Evolutionary conservation across 257 asterid genomes (phyloP).

Genomic region (Nicotiana sylvestris): DNA sequence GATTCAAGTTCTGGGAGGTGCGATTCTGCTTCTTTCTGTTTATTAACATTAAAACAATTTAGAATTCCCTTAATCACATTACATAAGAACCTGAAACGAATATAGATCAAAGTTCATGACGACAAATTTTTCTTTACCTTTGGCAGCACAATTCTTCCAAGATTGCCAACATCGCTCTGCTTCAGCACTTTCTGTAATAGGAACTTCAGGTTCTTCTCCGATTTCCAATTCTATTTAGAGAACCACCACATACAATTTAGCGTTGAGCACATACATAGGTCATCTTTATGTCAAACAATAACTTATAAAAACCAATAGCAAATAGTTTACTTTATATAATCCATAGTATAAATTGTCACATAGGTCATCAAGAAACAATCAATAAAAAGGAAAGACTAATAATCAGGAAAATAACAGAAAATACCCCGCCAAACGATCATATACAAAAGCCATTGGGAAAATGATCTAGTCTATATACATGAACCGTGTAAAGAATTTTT

Average conservation of each 20-base stretch:
- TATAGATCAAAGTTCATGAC: neutral
- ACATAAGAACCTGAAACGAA: neutral
- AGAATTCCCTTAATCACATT: neutral
- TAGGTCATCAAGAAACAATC: too few species aligned
- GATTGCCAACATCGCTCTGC: conserved; percentile 93
- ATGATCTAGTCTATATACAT: too few species aligned
- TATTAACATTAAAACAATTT: neutral
- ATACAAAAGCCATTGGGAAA: too few species aligned
- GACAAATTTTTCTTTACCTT: conserved; percentile 35
- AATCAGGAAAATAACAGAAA: too few species aligned
- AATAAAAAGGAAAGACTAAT: too few species aligned
- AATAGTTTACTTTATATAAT: too few species aligned
- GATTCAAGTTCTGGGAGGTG: conserved; percentile 85
- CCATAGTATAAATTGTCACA: too few species aligned
- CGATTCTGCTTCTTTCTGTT: conserved; percentile 83
- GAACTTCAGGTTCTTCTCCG: conserved; percentile 74
- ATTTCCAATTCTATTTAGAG: conserved; percentile 40
- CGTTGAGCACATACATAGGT: neutral
- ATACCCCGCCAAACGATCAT: too few species aligned
- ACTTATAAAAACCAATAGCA: neutral
- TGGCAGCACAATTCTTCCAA: conserved; percentile 92
- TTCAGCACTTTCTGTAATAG: conserved; percentile 92
- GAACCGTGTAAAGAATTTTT: neutral
- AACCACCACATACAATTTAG: neutral
- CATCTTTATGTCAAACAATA: neutral